These are phyloP conservation scores for Neurospora discreta DNA, from an alignment of 495 filamentous ascomycete species.

Conservation along the genomic window DNA sequence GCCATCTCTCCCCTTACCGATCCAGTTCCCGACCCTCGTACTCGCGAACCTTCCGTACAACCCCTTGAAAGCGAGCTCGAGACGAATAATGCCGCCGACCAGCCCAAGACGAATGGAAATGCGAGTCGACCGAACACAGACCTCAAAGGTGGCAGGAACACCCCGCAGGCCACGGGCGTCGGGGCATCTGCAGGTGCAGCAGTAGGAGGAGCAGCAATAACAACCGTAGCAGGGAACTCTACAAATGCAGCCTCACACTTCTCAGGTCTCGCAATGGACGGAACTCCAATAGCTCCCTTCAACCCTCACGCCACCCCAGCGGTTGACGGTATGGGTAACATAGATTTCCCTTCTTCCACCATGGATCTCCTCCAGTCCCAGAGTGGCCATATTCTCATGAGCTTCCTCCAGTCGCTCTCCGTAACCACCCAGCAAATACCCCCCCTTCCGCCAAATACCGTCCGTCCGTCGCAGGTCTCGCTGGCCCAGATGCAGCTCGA, in stretches of 20 bases:
- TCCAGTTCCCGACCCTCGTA: conserved; percentile 14
- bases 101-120: not conserved
- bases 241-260: not conserved
- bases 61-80: not conserved
- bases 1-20: conserved; percentile 25
- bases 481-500: conserved; percentile 11
- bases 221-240: not conserved
- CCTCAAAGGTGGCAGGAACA: not conserved
- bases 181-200: not conserved
- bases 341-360: conserved; percentile 3
- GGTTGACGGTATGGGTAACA: not conserved
- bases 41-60: conserved; percentile 15
- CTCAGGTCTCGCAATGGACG: not conserved
- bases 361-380: conserved; percentile 11
- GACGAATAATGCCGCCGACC: not conserved
- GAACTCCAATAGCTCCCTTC: not conserved
- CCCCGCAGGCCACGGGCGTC: not conserved
- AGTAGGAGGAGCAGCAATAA: not conserved
- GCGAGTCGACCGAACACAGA: not conserved
- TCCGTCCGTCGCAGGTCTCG: conserved; percentile 22
- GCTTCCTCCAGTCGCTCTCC: conserved; percentile 11
- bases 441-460: conserved; percentile 13
- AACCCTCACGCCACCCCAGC: not conserved
- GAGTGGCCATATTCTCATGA: conserved; percentile 12
- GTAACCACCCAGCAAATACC: conserved; percentile 7